Percentiles rank a stretch among this genome's conserved stretches.
Conservation (phyloP, 2,329 filamentous ascomycete species). For the Fusarium siculi region DNA sequence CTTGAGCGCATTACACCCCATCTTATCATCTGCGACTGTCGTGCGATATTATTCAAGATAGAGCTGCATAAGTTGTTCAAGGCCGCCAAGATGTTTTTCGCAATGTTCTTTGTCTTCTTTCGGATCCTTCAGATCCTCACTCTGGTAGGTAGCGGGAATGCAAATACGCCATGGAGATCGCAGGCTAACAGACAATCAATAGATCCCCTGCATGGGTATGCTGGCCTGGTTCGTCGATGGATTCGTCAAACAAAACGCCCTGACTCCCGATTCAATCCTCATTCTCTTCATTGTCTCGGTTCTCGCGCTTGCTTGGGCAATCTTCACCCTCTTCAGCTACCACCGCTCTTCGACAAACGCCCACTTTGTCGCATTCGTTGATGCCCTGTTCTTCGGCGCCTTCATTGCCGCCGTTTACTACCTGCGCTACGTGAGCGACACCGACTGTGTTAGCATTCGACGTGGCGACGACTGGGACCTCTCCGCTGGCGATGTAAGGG, state of each 20-base stretch:
- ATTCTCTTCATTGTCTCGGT: constrained; percentile 75
- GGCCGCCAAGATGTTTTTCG: constrained; percentile 66
- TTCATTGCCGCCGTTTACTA: constrained; percentile 71
- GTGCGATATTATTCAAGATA: not conserved
- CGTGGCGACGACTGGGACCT: constrained; percentile 62
- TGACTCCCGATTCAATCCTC: constrained; percentile 72
- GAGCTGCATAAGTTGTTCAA: constrained; percentile 4
- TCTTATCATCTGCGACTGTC: not conserved
- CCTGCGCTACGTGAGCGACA: constrained; percentile 67
- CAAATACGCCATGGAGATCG: not conserved
- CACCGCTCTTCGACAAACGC: constrained; percentile 70
- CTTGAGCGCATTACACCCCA: not conserved
- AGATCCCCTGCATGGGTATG: constrained; percentile 75
- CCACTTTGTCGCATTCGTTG: constrained; percentile 69
- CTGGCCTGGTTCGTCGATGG: constrained; percentile 73
- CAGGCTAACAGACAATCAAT: constrained; percentile 9
- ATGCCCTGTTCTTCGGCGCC: constrained; percentile 70
- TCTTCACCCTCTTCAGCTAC: constrained; percentile 74
- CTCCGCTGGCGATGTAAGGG: constrained; percentile 70
- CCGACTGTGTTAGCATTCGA: constrained; percentile 74
- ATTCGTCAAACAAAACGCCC: constrained; percentile 65
- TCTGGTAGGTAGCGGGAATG: constrained; percentile 55
- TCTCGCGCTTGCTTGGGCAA: constrained; percentile 70
- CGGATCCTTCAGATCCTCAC: constrained; percentile 72
- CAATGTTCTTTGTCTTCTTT: constrained; percentile 71